These are phyloP conservation scores for Athelia psychrophila DNA, from an alignment of 1,284 basidiomycete genomes.

Conservation along the genomic window DNA sequence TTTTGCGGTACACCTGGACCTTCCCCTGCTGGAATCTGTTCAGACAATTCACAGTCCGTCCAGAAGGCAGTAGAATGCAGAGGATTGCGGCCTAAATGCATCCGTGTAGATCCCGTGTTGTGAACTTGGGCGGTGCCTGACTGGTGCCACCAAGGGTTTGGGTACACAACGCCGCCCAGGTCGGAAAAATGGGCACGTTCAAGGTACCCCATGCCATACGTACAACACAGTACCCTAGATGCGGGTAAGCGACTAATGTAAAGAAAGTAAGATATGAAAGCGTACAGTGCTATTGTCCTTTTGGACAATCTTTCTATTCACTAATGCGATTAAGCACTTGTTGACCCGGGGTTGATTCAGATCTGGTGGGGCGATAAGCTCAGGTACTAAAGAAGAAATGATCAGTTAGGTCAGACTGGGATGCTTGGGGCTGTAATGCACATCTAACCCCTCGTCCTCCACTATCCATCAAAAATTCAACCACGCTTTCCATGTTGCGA, in stretches of 20 bases:
- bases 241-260: background rate
- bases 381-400: slow-evolving; percentile 53
- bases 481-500: slow-evolving; percentile 74
- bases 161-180: too few relatives aligned
- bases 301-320: slow-evolving; percentile 81
- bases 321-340: slow-evolving; percentile 89
- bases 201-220: slow-evolving; percentile 43
- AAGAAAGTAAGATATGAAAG: background rate
- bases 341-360: slow-evolving; percentile 88
- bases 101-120: too few relatives aligned
- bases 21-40: too few relatives aligned
- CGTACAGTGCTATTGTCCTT: slow-evolving; percentile 70
- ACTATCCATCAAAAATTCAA: slow-evolving; percentile 65
- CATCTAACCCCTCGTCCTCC: slow-evolving; percentile 52
- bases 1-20: too few relatives aligned
- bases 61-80: too few relatives aligned
- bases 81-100: too few relatives aligned
- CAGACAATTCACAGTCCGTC: too few relatives aligned
- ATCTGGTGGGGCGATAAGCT: slow-evolving; percentile 79
- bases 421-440: background rate
- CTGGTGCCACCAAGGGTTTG: too few relatives aligned
- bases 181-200: background rate
- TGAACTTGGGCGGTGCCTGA: too few relatives aligned
- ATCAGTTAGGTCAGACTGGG: slow-evolving; percentile 4
- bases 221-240: slow-evolving; percentile 46